phyloP scores from a whole-genome alignment of 768 basidiomycete species.

The Boletus tomentosulus region DNA sequence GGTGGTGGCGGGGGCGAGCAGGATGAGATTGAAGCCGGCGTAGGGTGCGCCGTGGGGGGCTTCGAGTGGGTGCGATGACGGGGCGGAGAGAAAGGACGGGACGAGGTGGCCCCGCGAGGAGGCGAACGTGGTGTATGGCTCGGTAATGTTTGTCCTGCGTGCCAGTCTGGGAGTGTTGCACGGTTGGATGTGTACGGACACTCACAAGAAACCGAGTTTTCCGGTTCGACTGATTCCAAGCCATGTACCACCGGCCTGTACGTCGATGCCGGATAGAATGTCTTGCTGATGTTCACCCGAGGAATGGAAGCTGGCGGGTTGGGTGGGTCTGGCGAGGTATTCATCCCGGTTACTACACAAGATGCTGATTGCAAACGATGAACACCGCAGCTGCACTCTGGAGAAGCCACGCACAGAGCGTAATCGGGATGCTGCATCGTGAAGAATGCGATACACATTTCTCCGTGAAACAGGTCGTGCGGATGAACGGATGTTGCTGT shows the following conservation, averaged over 20 bases:
- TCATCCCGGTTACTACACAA: conserved; percentile 79
- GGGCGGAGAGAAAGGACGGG: conserved; percentile 61
- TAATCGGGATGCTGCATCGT: conserved; percentile 73
- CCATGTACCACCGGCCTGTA: conserved; percentile 77
- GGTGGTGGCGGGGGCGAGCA: conserved; percentile 44
- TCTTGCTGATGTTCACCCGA: conserved; percentile 40
- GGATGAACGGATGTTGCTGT: not conserved
- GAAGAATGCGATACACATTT: conserved; percentile 71
- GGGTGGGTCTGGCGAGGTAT: conserved; percentile 60
- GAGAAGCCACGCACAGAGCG: conserved; percentile 51
- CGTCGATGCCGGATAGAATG: conserved; percentile 74
- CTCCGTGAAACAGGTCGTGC: not conserved
- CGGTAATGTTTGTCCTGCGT: conserved; percentile 80
- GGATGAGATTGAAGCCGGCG: conserved; percentile 79
- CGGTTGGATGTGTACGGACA: not conserved
- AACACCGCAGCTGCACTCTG: not conserved
- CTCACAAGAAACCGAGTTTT: conserved; percentile 69
- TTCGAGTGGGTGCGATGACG: conserved; percentile 39
- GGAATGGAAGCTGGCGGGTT: conserved; percentile 61
- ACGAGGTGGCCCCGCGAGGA: conserved; percentile 69
- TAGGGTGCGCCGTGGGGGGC: conserved; percentile 50
- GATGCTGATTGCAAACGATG: conserved; percentile 42
- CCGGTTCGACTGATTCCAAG: conserved; percentile 67
- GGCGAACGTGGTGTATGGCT: conserved; percentile 44
- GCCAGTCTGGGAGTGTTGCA: not conserved